Evolutionary conservation across 208 protist species (phyloP).

Genomic region (Tetramitus jugosus): DNA sequence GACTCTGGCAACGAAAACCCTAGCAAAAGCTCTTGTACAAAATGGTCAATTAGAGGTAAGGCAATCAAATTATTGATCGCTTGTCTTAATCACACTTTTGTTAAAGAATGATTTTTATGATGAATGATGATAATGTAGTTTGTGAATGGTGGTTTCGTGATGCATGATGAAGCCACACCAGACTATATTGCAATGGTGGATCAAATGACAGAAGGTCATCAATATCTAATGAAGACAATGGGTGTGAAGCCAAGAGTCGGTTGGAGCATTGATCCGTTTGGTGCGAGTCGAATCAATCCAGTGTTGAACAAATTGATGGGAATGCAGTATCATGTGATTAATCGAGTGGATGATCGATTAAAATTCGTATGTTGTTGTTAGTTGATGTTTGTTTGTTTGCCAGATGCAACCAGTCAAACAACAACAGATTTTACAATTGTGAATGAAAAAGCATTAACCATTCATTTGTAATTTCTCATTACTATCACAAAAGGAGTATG

Average conservation of each 20-base stretch:
- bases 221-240: constrained; percentile 21
- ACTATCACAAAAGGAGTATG: neutral
- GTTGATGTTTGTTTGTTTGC: neutral
- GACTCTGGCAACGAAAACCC: neutral
- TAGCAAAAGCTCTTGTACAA: neutral
- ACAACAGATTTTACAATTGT: too few species aligned
- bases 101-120: too few species aligned
- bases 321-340: neutral
- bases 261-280: constrained; percentile 29
- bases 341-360: constrained; percentile 7
- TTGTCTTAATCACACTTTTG: constrained; percentile 23
- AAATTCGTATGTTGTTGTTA: neutral
- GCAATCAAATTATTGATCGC: neutral
- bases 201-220: constrained; percentile 17
- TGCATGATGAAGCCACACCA: constrained; percentile 29
- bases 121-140: constrained; percentile 21
- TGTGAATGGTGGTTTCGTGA: constrained; percentile 29
- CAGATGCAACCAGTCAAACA: too few species aligned
- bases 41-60: neutral
- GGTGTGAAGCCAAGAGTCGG: constrained; percentile 21
- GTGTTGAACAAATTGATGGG: neutral
- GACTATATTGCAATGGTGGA: constrained; percentile 26
- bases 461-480: too few species aligned
- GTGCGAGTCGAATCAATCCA: neutral
- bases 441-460: too few species aligned